Conservation (phyloP, 257 asterid genomes). For the Solanum virginianum region DNA sequence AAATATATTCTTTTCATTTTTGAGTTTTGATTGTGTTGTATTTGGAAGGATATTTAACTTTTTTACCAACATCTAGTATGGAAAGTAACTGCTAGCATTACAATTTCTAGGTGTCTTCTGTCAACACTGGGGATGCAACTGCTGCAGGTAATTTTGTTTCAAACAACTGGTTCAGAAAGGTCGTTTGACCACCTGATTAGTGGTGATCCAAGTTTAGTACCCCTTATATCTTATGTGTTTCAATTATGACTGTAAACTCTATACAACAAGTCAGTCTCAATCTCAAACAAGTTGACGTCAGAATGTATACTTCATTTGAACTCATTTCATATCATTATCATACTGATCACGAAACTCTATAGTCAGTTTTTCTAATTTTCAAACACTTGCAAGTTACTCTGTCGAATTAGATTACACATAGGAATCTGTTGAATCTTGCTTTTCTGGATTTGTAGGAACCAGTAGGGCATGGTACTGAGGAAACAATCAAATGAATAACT, state of each 20-base stretch:
- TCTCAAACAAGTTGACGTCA: no score
- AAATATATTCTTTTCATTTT: not conserved
- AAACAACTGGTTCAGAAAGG: not conserved
- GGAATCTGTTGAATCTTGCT: not conserved
- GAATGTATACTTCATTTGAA: no score
- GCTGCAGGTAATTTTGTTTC: not conserved
- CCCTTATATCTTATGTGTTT: not conserved
- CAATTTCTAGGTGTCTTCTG: slow-evolving; percentile 7
- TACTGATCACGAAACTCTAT: not conserved
- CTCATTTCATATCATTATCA: not conserved
- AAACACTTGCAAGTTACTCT: not conserved
- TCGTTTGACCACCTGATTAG: not conserved
- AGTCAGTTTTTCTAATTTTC: not conserved
- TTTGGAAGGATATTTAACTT: not conserved
- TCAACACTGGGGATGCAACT: slow-evolving; percentile 7
- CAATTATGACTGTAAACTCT: not conserved
- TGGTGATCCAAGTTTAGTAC: not conserved
- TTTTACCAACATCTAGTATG: not conserved
- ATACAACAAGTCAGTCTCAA: no score
- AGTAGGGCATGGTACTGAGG: not conserved
- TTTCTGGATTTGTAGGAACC: slow-evolving; percentile 12
- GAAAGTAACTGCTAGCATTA: not conserved
- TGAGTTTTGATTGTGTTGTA: not conserved
- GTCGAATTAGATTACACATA: not conserved
- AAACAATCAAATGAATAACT: not conserved